Conservation (phyloP, 1,139 yeast species). For the Sugiyamaella paludigena region DNA sequence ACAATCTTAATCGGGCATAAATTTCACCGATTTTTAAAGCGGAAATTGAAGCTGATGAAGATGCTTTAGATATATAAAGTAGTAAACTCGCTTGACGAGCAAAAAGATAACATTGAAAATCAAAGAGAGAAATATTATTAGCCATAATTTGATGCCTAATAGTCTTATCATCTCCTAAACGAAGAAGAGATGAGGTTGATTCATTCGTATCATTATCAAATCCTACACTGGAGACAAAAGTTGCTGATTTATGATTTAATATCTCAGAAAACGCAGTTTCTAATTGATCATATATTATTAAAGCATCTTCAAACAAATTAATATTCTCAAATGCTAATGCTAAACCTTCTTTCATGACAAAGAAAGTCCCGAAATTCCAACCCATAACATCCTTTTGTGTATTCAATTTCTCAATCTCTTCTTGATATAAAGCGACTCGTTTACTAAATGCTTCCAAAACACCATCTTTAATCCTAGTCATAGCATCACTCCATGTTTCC, state of each 20-base stretch:
- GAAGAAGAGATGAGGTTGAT: slow-evolving; percentile 28
- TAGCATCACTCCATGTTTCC: slow-evolving; percentile 52
- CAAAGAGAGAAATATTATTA: slow-evolving; percentile 42
- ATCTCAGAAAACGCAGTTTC: slow-evolving; percentile 32
- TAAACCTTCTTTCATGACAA: slow-evolving; percentile 47
- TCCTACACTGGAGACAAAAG: slow-evolving; percentile 34
- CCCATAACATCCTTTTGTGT: slow-evolving; percentile 38
- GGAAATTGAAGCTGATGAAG: slow-evolving; percentile 42
- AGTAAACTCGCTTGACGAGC: slow-evolving; percentile 43
- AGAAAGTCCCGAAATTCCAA: slow-evolving; percentile 46
- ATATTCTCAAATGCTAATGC: slow-evolving; percentile 50
- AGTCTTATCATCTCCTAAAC: slow-evolving; percentile 34
- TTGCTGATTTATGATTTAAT: slow-evolving; percentile 25
- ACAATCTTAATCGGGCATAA: slow-evolving; percentile 37
- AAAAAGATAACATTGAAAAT: slow-evolving; percentile 43
- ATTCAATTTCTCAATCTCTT: slow-evolving; percentile 39
- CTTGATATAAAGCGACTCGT: slow-evolving; percentile 45
- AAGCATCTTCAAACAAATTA: slow-evolving; percentile 57
- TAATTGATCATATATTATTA: slow-evolving; percentile 47
- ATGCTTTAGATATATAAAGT: slow-evolving; percentile 30
- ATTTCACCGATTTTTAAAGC: slow-evolving; percentile 35
- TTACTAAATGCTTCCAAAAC: slow-evolving; percentile 56
- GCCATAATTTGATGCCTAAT: slow-evolving; percentile 39
- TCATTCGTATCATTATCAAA: slow-evolving; percentile 29
- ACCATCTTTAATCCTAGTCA: slow-evolving; percentile 49